Evolutionary conservation across 352 stramenopile genomes (phyloP), one percentile per base, ranked within the genome.

Genomic region (Saprolegnia parasitica): DNA sequence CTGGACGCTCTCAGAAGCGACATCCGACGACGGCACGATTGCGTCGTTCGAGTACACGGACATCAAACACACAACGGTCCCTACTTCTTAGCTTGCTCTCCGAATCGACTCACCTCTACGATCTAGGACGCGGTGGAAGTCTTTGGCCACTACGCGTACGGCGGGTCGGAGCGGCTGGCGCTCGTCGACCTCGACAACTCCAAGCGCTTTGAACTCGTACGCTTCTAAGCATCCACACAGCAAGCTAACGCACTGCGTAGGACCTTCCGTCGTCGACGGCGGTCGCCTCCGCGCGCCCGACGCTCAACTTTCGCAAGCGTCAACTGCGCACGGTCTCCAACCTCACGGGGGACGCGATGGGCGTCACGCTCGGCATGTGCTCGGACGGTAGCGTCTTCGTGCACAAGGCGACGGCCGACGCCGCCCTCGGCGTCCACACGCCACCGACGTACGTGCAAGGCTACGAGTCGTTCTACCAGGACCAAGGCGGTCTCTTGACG

Each of bases 371-470:
- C 13, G 86, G 86, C 21, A 90, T 90, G 79, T 94, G 86, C 73
- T 91, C 80, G 3, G 86, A 94, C 52, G 86, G 86, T 16, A 92
- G 84, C 23, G 86, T 94, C 5, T 94, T 94, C 63, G 78, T 87
- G 55, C 84, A 94, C 57, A 61, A 80, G 20, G 79, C 81, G 0
- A 73, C 79, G 29, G 18, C n/a, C 3, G 56, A 80, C 9, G 76
- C 77, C 2, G 54, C 46, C 6, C 81, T 81, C 9, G 84, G 86
- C 18, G 75, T 94, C 10, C 81, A 79, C 11, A 87, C 83, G 16
- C 83, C 83, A 5, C 75, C 91, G 5, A 74, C 90, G 62, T 89
- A 88, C 65, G 80, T 94, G 18, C 79, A 87, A 68, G 86, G 86
- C 13, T 94, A 94, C 71, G 86, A 94, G 57, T 62, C 84, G 55